These are phyloP conservation scores for Podila epigama DNA, from an alignment of 192 early-diverging fungal genomes.

Conservation along the genomic window DNA sequence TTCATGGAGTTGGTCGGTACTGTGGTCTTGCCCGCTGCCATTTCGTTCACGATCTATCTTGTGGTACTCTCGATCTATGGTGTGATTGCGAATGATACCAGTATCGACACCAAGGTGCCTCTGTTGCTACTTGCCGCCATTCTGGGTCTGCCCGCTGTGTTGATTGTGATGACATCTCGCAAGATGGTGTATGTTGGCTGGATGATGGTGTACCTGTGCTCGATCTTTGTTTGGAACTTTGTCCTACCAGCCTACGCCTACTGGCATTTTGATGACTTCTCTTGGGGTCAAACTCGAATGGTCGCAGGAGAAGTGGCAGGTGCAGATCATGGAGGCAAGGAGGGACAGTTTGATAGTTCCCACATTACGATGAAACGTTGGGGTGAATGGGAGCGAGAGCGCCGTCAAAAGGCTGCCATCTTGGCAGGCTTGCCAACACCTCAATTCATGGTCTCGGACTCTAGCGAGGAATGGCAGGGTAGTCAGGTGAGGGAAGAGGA, in stretches of 20 bases:
- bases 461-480: slow-evolving; percentile 33
- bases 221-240: slow-evolving; percentile 80
- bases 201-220: slow-evolving; percentile 84
- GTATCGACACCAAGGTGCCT: slow-evolving; percentile 73
- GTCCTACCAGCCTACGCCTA: slow-evolving; percentile 77
- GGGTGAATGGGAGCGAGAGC: slow-evolving; percentile 66
- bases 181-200: slow-evolving; percentile 86
- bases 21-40: slow-evolving; percentile 88
- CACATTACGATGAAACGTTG: slow-evolving; percentile 77
- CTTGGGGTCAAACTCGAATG: slow-evolving; percentile 74
- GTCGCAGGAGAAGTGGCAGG: slow-evolving; percentile 66
- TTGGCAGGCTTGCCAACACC: slow-evolving; percentile 49
- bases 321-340: slow-evolving; percentile 66
- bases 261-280: slow-evolving; percentile 89
- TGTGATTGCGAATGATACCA: slow-evolving; percentile 47
- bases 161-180: slow-evolving; percentile 89
- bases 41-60: slow-evolving; percentile 84
- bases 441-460: slow-evolving; percentile 45
- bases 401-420: slow-evolving; percentile 54
- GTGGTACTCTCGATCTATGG: slow-evolving; percentile 69
- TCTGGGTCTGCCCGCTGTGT: slow-evolving; percentile 87
- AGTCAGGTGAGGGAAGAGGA: slow-evolving; percentile 27
- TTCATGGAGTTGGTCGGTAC: slow-evolving; percentile 95
- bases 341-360: slow-evolving; percentile 73
- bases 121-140: slow-evolving; percentile 77